phyloP scores from a whole-genome alignment of 257 asterid genomes.

The Eustoma russellianum region DNA sequence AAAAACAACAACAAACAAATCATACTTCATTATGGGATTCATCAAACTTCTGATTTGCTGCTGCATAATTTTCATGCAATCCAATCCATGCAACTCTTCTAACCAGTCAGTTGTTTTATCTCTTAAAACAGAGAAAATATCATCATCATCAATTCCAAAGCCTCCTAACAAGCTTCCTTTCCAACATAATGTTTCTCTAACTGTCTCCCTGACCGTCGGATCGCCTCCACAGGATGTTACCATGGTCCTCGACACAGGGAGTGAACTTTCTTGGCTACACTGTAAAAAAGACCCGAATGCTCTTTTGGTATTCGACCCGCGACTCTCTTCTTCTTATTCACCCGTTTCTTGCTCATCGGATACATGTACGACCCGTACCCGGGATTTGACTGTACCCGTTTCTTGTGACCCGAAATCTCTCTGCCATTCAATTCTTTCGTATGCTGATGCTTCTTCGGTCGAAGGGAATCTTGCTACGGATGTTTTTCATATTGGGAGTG shows the following conservation, averaged over 20 bases:
- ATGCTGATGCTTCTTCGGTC: slow-evolving; percentile 71
- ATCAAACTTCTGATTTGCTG: slow-evolving; percentile 9
- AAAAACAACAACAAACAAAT: no score
- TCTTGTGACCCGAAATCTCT: slow-evolving; percentile 54
- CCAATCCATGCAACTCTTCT: slow-evolving; percentile 18
- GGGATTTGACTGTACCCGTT: slow-evolving; percentile 51
- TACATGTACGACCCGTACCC: slow-evolving; percentile 55
- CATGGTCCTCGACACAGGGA: slow-evolving; percentile 90
- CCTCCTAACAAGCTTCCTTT: slow-evolving; percentile 48
- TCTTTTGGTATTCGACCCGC: slow-evolving; percentile 32
- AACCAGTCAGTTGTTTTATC: slow-evolving; percentile 24
- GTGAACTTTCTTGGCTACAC: slow-evolving; percentile 83
- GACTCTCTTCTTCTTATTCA: slow-evolving; percentile 45
- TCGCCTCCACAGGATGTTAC: slow-evolving; percentile 69
- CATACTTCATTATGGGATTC: slow-evolving; percentile 20
- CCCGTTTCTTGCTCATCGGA: slow-evolving; percentile 50
- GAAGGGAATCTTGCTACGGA: slow-evolving; percentile 72
- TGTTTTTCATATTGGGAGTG: slow-evolving; percentile 19
- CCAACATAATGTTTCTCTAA: slow-evolving; percentile 62
- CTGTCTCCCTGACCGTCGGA: slow-evolving; percentile 56
- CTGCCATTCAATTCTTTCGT: slow-evolving; percentile 64
- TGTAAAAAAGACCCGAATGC: slow-evolving; percentile 36
- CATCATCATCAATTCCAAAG: slow-evolving; percentile 22
- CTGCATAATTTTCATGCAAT: slow-evolving; percentile 13
- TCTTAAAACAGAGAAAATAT: slow-evolving; percentile 29